Base-by-base conservation (phyloP, 495 filamentous ascomycete genomes). In the Penicillium lagena region DNA sequence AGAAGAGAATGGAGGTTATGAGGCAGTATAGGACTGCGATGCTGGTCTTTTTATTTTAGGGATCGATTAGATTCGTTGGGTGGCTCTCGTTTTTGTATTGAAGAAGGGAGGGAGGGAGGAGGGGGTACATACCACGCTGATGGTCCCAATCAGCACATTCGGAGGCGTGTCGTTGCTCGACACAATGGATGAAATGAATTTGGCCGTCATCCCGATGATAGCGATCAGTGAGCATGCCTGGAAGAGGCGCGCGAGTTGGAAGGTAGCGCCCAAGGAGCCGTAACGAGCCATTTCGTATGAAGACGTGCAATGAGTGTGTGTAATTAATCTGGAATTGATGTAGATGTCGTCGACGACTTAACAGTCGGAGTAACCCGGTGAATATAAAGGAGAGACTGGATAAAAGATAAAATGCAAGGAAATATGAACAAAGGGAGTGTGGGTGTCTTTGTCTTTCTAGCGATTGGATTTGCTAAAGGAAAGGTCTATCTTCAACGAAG, bases 121-220 rank as follows among this genome's bases (percentile, higher is more conserved):
- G 22, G 30, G n/a, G 34, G n/a, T 29, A 75, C 87, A 32, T 81
- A 94, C 89, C 51, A 94, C 82, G 33, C 73, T 79, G 49, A 95
- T 73, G 7, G 86, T 84, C 14, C 84, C 89, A 12, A 95, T 78
- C 7, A 97, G 69, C 40, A 90, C 78, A 6, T 77, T 66, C 0
- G 88, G 87, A 1, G 86, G 79, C 7, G 75, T 72, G 32, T 77
- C 73, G 37, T 82, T 73, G 28, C 64, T 72, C 10, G 68, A 52
- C n/a, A 89, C 76, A 46, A 95, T 87, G 28, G 81, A 67, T n/a
- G 80, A 77, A 57, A 95, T 81, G 69, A 95, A 91, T 60, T 88
- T 88, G 43, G 87, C 78, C 1, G 79, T 81, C 49, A 95, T 79
- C 40, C 89, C 89, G 55, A 96, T 85, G 50, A 89, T 80, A 37